phyloP scores from a whole-genome alignment of 306 rosid genomes.

The Glycyrrhiza uralensis region DNA sequence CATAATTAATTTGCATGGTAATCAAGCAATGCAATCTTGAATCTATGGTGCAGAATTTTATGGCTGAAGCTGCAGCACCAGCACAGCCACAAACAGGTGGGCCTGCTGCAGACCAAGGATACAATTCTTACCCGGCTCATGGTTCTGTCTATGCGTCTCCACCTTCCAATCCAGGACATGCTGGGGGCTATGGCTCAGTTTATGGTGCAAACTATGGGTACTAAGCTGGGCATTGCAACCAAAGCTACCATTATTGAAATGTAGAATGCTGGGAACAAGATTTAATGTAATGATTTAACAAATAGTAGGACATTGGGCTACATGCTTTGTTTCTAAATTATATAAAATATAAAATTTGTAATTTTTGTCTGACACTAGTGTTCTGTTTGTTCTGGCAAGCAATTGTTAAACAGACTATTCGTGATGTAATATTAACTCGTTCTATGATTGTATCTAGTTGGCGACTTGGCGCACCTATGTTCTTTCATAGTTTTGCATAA shows the following conservation, averaged over 20 bases:
- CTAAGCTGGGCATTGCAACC: constrained; percentile 28
- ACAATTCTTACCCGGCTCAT: constrained; percentile 66
- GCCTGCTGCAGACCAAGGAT: constrained; percentile 65
- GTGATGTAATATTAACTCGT: background rate
- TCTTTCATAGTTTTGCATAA: background rate
- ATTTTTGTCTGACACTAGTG: background rate
- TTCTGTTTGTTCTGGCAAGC: constrained; percentile 7
- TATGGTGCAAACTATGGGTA: constrained; percentile 89
- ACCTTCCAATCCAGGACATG: constrained; percentile 65
- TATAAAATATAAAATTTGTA: background rate
- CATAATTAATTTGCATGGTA: background rate
- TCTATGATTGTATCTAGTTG: constrained; percentile 9
- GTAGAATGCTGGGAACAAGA: constrained; percentile 6
- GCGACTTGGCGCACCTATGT: background rate
- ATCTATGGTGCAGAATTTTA: constrained; percentile 71
- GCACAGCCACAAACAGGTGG: constrained; percentile 56
- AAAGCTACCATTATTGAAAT: constrained; percentile 12
- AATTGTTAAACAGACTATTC: background rate
- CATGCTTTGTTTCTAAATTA: background rate
- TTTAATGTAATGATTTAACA: constrained; percentile 26
- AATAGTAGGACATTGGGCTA: background rate
- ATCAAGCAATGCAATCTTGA: constrained; percentile 14
- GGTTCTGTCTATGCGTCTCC: constrained; percentile 82
- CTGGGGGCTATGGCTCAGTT: constrained; percentile 72
- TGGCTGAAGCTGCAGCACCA: constrained; percentile 82